Conservation (phyloP, 305 asterid species). For the Fraxinus greggii region DNA sequence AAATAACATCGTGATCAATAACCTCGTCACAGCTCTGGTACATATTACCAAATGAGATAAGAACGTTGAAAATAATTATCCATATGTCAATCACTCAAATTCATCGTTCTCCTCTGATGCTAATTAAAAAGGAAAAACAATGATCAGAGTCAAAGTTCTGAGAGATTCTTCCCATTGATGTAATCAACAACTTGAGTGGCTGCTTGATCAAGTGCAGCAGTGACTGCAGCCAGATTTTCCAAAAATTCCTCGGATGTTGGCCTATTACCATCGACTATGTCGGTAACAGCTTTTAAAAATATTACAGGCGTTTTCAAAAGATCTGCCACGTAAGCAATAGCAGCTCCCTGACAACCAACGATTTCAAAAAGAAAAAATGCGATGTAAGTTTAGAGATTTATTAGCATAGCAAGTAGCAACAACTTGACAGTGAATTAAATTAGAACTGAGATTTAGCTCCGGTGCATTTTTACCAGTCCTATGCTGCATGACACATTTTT, state of each 20-base stretch:
- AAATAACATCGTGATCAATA: slow-evolving; percentile 3
- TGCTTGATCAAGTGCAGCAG: slow-evolving; percentile 78
- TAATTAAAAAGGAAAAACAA: slow-evolving; percentile 9
- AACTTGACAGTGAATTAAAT: background rate
- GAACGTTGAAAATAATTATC: background rate
- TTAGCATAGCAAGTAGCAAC: background rate
- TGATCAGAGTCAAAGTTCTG: slow-evolving; percentile 48
- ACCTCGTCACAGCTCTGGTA: background rate
- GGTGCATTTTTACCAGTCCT: background rate
- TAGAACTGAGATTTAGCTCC: background rate
- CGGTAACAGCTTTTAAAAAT: slow-evolving; percentile 89
- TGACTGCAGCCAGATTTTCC: slow-evolving; percentile 72
- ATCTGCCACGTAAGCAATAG: slow-evolving; percentile 91
- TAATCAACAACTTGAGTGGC: slow-evolving; percentile 66
- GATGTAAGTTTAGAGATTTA: slow-evolving; percentile 1
- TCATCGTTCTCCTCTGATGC: background rate
- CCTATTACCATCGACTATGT: slow-evolving; percentile 80
- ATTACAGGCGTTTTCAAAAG: slow-evolving; percentile 75
- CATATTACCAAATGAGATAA: background rate
- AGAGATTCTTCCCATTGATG: slow-evolving; percentile 63
- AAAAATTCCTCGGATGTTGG: slow-evolving; percentile 92
- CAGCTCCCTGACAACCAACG: slow-evolving; percentile 73
- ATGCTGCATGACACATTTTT: background rate
- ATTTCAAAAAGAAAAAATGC: slow-evolving; percentile 1
- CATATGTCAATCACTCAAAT: background rate